A percentile compares a stretch with the other conserved stretches of the same genome.
Conservation (phyloP, 306 rosid species). For the Cucumis melo region DNA sequence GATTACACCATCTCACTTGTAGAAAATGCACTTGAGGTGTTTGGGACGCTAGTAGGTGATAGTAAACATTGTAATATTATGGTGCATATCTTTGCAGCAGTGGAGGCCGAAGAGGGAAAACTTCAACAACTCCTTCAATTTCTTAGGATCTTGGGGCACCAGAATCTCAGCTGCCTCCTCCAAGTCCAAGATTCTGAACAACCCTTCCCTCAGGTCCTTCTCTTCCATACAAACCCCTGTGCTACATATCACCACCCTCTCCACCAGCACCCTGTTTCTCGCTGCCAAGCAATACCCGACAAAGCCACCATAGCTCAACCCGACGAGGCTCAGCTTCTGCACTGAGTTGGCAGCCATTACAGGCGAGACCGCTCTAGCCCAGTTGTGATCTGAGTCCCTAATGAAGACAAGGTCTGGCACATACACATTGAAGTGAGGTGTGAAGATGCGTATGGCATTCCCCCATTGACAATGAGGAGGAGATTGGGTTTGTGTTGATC, state of each 20-base stretch:
- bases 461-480: constrained; percentile 29
- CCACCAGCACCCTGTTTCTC: constrained; percentile 11
- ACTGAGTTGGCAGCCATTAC: constrained; percentile 48
- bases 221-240: constrained; percentile 66
- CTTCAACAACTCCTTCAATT: constrained; percentile 29
- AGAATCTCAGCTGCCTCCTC: constrained; percentile 50
- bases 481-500: constrained; percentile 35
- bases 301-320: constrained; percentile 76
- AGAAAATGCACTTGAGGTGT: too few relatives aligned
- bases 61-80: too few relatives aligned
- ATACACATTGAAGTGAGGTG: constrained; percentile 41
- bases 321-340: constrained; percentile 35
- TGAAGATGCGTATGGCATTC: constrained; percentile 29
- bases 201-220: constrained; percentile 27
- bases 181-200: not conserved
- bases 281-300: constrained; percentile 25
- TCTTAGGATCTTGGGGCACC: constrained; percentile 44
- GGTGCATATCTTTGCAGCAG: too few relatives aligned
- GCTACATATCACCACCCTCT: constrained; percentile 47
- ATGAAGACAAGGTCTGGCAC: constrained; percentile 73
- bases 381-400: constrained; percentile 42
- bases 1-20: too few relatives aligned
- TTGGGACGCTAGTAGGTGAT: too few relatives aligned
- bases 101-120: constrained; percentile 29
- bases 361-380: constrained; percentile 42